Conservation (phyloP, 768 basidiomycete genomes). For the Mycena alexandri region DNA sequence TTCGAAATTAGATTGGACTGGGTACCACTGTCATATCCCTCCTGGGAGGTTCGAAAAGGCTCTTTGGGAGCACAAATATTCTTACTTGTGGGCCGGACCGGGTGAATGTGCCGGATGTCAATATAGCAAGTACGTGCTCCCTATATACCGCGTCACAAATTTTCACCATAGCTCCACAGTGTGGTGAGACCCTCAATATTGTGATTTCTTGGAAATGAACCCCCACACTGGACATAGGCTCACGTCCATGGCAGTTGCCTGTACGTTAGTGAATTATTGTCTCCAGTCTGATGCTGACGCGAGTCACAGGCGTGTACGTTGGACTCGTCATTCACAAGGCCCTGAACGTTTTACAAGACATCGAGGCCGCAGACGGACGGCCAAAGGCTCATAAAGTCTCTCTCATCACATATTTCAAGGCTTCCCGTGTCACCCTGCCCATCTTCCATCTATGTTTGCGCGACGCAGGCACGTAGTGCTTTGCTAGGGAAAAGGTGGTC, state of each 20-base stretch:
- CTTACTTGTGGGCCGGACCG: not conserved
- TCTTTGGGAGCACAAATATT: slow-evolving; percentile 10
- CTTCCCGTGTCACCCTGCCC: not conserved
- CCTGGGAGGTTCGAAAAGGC: slow-evolving; percentile 2
- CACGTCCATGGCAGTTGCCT: slow-evolving; percentile 17
- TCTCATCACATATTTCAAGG: too few relatives aligned
- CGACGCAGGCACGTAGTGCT: slow-evolving; percentile 3
- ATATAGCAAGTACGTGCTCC: slow-evolving; percentile 12
- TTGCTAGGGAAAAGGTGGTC: not conserved
- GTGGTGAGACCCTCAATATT: not conserved
- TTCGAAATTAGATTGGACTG: slow-evolving; percentile 7
- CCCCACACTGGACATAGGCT: not conserved
- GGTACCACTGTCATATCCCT: slow-evolving; percentile 14
- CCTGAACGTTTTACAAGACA: not conserved
- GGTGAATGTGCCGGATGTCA: slow-evolving; percentile 12
- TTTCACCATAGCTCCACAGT: not conserved
- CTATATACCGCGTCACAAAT: not conserved
- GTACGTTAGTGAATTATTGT: not conserved
- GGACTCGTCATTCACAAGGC: slow-evolving; percentile 5
- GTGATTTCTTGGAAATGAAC: not conserved
- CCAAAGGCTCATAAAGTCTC: not conserved
- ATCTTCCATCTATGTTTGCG: slow-evolving; percentile 5
- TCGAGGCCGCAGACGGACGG: slow-evolving; percentile 6
- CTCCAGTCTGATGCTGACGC: not conserved
- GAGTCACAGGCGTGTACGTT: not conserved